A percentile compares a stretch with the other conserved stretches of the same genome.
Evolutionary conservation across 495 filamentous ascomycete genomes (phyloP).

Genomic region (Immersiella caudata): DNA sequence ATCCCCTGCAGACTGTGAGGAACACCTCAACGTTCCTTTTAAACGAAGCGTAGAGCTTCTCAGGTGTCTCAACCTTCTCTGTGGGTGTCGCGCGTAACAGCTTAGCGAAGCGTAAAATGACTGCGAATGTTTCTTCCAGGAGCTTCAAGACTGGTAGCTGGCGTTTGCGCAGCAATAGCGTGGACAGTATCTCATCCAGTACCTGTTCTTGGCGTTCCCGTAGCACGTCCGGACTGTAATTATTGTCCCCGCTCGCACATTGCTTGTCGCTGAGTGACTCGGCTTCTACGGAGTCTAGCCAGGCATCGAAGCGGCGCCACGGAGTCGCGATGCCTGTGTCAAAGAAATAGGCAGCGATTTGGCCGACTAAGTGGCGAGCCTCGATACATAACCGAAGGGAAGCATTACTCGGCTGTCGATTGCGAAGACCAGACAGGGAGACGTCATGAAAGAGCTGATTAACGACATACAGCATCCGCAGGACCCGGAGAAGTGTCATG

Average conservation of each 20-base stretch:
- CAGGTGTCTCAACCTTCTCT: constrained; percentile 42
- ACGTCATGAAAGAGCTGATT: constrained; percentile 67
- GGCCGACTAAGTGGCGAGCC: constrained; percentile 73
- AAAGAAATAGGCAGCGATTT: constrained; percentile 73
- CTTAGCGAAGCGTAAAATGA: constrained; percentile 69
- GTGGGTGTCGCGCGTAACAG: constrained; percentile 15
- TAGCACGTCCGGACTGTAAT: constrained; percentile 63
- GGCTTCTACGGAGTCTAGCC: constrained; percentile 64
- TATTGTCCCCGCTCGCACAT: constrained; percentile 7
- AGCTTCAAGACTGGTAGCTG: constrained; percentile 72
- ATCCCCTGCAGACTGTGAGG: constrained; percentile 61
- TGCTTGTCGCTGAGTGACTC: constrained; percentile 40
- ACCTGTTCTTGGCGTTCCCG: constrained; percentile 71
- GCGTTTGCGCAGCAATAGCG: constrained; percentile 68
- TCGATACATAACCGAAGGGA: constrained; percentile 70
- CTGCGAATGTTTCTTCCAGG: constrained; percentile 74
- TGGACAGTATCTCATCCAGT: constrained; percentile 78
- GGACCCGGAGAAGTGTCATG: constrained; percentile 71
- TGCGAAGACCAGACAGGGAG: constrained; percentile 18
- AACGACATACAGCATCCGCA: constrained; percentile 79
- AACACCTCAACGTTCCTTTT: constrained; percentile 71
- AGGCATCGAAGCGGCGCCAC: constrained; percentile 70
- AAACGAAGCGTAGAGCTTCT: constrained; percentile 63
- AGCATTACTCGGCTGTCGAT: constrained; percentile 40
- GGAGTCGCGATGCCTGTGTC: constrained; percentile 70